Percentiles rank a stretch among this genome's conserved stretches.
These are phyloP conservation scores for Dictyophora rubrovolvata DNA, from an alignment of 768 basidiomycete species.

Conservation along the genomic window DNA sequence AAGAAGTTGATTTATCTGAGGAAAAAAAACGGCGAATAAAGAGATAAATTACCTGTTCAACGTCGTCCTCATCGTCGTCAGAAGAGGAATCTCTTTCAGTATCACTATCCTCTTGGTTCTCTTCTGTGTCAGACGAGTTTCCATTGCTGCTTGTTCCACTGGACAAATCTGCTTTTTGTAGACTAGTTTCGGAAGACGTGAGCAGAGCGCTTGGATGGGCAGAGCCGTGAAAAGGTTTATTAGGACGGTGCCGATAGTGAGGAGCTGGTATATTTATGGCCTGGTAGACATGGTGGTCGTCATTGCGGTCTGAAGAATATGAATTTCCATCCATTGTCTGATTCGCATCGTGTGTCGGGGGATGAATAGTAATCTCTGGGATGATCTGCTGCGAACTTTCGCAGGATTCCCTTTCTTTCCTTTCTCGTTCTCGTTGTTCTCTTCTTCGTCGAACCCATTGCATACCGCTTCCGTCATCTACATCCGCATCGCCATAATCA, in stretches of 20 bases:
- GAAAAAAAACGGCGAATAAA: neutral
- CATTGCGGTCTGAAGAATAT: neutral
- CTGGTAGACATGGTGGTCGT: conserved; percentile 19
- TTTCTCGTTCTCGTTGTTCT: conserved; percentile 46
- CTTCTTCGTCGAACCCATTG: conserved; percentile 64
- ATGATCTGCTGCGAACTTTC: conserved; percentile 23
- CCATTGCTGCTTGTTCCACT: conserved; percentile 1
- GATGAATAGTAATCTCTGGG: conserved; percentile 9
- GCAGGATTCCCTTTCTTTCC: conserved; percentile 30
- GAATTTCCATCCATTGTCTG: conserved; percentile 9
- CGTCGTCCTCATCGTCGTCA: neutral
- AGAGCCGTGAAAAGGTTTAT: neutral
- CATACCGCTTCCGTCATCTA: conserved; percentile 81
- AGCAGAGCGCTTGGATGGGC: neutral
- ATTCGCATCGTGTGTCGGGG: conserved; percentile 9
- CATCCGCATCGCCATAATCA: conserved; percentile 32
- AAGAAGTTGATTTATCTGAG: neutral
- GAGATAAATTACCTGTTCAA: neutral
- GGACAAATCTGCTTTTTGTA: neutral
- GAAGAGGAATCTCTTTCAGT: neutral
- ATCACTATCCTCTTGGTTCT: neutral
- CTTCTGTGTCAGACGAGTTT: neutral
- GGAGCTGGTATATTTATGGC: conserved; percentile 28
- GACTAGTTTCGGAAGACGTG: neutral
- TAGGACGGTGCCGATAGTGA: conserved; percentile 8